phyloP scores from a whole-genome alignment of 192 early-diverging fungal genomes.

The Mortierella alpina region DNA sequence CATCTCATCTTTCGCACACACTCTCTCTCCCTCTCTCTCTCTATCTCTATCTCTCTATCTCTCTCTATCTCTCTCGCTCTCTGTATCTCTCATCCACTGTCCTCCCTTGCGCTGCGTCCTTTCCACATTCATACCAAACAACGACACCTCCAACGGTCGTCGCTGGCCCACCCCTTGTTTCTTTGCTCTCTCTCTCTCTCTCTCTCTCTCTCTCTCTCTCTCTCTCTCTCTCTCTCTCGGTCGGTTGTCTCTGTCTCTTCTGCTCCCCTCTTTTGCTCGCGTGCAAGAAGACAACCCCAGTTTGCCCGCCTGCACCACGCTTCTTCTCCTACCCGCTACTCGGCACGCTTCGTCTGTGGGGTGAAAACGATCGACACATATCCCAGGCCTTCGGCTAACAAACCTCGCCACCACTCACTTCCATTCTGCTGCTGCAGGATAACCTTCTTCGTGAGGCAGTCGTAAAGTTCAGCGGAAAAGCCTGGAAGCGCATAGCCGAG shows the following conservation, averaged over 20 bases:
- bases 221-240: background rate
- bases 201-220: background rate
- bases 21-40: background rate
- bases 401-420: background rate
- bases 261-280: background rate
- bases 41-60: background rate
- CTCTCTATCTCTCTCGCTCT: background rate
- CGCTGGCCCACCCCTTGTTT: background rate
- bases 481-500: slow-evolving; percentile 46
- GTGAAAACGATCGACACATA: background rate
- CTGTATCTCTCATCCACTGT: background rate
- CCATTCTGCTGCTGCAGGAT: slow-evolving; percentile 11
- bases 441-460: slow-evolving; percentile 33
- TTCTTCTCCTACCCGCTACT: no score
- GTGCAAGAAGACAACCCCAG: no score
- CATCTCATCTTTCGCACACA: background rate
- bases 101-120: background rate
- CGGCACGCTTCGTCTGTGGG: no score
- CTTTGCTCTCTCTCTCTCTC: background rate
- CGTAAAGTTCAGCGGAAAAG: slow-evolving; percentile 42
- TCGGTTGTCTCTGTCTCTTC: background rate
- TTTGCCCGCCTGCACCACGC: no score
- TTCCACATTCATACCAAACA: background rate
- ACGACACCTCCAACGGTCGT: background rate
- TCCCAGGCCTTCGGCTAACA: background rate